Base-by-base conservation (phyloP, 2,329 filamentous ascomycete species). In the Knufia petricola region DNA sequence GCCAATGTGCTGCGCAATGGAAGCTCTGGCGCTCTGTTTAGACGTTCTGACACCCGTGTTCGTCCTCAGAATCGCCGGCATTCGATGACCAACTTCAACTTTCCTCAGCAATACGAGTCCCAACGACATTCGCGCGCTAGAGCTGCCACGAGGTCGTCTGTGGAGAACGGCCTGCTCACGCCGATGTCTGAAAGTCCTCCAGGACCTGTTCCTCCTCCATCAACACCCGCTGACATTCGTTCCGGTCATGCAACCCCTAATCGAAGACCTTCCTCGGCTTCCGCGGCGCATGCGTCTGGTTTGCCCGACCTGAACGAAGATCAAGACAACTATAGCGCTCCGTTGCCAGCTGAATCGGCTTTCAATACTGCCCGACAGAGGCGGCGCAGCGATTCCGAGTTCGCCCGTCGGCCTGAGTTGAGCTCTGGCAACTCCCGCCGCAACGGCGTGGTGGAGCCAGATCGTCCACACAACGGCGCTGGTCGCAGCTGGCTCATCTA, bases 401-500 rank as follows among this genome's bases (percentile, higher is more conserved):
- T 73, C 56, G 69, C 70, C 51, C 68, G 71, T 51, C 66, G 79
- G 66, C 64, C 74, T 62, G 63, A 80, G 50, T 62, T 81, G 50
- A 78, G 79, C 3, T 76, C 79, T 26, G 79, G 79, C 41, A 75
- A 79, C 20, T 73, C 78, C 9, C 70, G 80, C 28, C 72, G 79
- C 37, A 81, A 82, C 60, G 79, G 80, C 17, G 75, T 83, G 15
- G 79, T 83, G 52, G 76, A 78, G 52, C 77, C 79, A 19, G 73
- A 78, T 49, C 69, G 72, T 39, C 61, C 68, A 48, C 61, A 66
- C 8, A 64, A 67, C 36, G 66, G 69, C 50, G 72, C 70, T 48
- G 78, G 77, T 48, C 69, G 81, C 55, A 84, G 79, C 63, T 85
- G 81, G 81, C 75, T 85, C 58, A 84, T 85, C 46, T 85, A 85